phyloP scores from a whole-genome alignment of 495 filamentous ascomycete genomes.

The Penicillium silybi region DNA sequence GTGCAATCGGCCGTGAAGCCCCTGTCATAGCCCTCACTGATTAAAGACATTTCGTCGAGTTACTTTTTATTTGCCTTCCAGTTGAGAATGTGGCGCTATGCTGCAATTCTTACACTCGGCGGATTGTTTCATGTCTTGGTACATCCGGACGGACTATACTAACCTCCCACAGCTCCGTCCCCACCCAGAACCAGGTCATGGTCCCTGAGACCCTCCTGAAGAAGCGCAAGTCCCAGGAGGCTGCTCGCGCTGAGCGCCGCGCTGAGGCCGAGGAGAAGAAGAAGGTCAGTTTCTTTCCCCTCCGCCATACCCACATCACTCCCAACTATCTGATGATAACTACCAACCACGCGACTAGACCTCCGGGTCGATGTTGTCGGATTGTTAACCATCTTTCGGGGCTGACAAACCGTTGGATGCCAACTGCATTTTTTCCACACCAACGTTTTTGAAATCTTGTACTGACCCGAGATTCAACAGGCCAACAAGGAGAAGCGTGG shows the following conservation, averaged over 20 bases:
- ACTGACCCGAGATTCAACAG: conserved; percentile 53
- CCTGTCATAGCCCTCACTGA: conserved; percentile 57
- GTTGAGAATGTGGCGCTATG: conserved; percentile 85
- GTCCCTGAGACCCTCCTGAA: conserved; percentile 98
- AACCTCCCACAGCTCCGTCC: conserved; percentile 70
- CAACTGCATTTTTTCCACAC: conserved; percentile 15
- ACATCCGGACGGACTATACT: conserved; percentile 67
- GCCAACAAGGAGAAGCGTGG: conserved; percentile 94
- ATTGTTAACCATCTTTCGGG: conserved; percentile 99
- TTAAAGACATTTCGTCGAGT: conserved; percentile 80
- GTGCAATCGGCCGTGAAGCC: conserved; percentile 1
- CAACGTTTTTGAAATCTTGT: conserved; percentile 12
- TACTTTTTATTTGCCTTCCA: conserved; percentile 46
- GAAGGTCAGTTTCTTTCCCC: conserved; percentile 61
- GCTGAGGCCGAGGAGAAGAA: conserved; percentile 80
- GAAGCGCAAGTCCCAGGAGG: conserved; percentile 99
- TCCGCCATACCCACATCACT: background rate
- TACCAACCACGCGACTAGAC: conserved; percentile 83
- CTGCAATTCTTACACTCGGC: conserved; percentile 87
- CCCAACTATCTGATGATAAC: conserved; percentile 66
- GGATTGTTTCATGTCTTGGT: conserved; percentile 60
- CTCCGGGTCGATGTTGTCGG: conserved; percentile 89
- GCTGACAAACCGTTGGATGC: conserved; percentile 61
- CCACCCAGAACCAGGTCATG: conserved; percentile 86
- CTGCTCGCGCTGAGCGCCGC: conserved; percentile 82